Percentiles rank a stretch among this genome's conserved stretches.
Conservation (phyloP, 176 grass and related monocot species). For the Urochloa ruziziensis region DNA sequence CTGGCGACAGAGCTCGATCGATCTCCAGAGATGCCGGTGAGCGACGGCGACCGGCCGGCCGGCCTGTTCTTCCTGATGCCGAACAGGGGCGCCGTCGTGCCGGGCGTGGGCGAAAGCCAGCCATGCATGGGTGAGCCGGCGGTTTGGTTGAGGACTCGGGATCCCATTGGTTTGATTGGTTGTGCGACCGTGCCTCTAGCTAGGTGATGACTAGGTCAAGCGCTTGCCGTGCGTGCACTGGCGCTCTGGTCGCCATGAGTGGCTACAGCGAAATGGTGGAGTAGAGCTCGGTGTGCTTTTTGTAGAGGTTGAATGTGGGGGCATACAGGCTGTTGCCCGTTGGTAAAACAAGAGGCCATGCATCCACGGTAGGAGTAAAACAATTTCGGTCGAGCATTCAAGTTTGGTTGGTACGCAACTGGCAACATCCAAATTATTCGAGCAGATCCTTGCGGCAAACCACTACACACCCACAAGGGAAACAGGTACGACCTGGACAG, state of each 20-base stretch:
- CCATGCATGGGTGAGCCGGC: background rate
- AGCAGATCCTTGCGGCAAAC: background rate
- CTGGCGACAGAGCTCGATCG: no score
- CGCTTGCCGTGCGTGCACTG: background rate
- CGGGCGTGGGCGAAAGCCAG: background rate
- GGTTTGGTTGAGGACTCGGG: background rate
- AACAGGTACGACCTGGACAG: background rate
- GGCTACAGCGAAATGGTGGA: no score
- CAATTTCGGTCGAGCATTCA: background rate
- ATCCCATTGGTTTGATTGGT: no score
- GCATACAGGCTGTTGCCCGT: no score
- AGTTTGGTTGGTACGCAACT: background rate
- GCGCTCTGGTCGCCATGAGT: background rate
- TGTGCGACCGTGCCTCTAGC: no score
- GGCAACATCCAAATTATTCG: background rate
- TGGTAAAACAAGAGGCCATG: no score
- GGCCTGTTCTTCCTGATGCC: background rate
- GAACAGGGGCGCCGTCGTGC: background rate
- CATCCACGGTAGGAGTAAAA: no score
- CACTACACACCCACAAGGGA: background rate
- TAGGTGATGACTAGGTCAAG: background rate
- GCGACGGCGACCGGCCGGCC: background rate
- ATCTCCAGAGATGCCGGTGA: background rate
- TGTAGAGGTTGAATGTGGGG: no score
- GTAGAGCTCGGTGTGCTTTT: no score